A percentile compares a stretch with the other conserved stretches of the same genome.
phyloP scores from a whole-genome alignment of 139 green algal species.

The Tetradesmus obliquus region DNA sequence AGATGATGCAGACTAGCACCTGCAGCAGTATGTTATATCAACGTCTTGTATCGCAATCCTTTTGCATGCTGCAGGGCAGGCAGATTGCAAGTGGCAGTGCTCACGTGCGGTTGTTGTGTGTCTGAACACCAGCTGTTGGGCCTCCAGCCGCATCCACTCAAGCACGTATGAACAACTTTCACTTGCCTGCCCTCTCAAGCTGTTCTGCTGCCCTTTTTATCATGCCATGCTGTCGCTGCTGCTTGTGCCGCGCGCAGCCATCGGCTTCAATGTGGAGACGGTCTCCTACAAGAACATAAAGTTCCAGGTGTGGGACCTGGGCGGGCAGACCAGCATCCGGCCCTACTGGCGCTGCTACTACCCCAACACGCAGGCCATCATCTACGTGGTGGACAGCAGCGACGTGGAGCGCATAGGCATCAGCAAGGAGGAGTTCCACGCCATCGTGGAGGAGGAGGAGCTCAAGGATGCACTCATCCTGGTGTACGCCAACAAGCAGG shows the following conservation, averaged over 20 bases:
- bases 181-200: no score
- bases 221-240: neutral
- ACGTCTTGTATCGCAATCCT: no score
- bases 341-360: slow-evolving; percentile 99
- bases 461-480: slow-evolving; percentile 94
- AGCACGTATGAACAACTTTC: no score
- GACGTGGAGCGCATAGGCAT: slow-evolving; percentile 94
- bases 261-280: slow-evolving; percentile 99
- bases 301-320: slow-evolving; percentile 97
- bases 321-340: slow-evolving; percentile 94
- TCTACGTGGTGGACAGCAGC: slow-evolving; percentile 98
- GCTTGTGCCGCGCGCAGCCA: slow-evolving; percentile 74
- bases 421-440: slow-evolving; percentile 93
- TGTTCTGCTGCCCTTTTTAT: no score
- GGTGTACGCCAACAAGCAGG: slow-evolving; percentile 99
- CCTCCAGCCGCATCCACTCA: no score
- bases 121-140: no score
- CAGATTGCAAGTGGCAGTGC: no score
- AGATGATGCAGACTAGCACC: no score
- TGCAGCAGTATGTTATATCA: no score
- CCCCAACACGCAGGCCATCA: slow-evolving; percentile 98
- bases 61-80: no score
- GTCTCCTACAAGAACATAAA: slow-evolving; percentile 99
- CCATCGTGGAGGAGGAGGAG: slow-evolving; percentile 98
- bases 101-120: no score